phyloP scores from a whole-genome alignment of 2,329 filamentous ascomycete species.

The Aureobasidium sp. region DNA sequence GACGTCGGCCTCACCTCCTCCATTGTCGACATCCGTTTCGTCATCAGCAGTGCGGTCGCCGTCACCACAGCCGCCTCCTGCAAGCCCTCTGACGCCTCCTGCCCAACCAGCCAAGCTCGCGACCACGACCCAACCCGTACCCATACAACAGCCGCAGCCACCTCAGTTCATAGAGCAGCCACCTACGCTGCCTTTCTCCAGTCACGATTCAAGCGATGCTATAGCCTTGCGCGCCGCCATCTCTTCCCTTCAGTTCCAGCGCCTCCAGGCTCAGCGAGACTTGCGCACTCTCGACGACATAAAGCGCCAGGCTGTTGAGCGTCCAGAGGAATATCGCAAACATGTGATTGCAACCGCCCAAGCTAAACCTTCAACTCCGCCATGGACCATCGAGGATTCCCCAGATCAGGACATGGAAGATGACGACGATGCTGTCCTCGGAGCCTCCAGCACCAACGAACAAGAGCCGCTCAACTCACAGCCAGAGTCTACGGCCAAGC shows the following conservation, averaged over 20 bases:
- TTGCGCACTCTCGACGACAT: constrained; percentile 60
- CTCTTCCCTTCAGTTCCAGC: constrained; percentile 78
- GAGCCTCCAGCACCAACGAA: constrained; percentile 14
- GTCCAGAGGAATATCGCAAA: constrained; percentile 63
- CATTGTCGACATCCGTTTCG: not conserved
- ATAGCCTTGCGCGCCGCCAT: constrained; percentile 81
- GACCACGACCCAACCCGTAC: not conserved
- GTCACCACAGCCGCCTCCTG: constrained; percentile 14
- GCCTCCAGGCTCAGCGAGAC: constrained; percentile 66
- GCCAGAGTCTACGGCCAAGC: not conserved
- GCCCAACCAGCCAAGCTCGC: not conserved
- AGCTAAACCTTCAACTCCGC: constrained; percentile 16
- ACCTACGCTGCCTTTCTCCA: constrained; percentile 36
- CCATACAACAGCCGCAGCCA: constrained; percentile 12
- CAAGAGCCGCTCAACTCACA: not conserved
- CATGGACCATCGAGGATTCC: constrained; percentile 20
- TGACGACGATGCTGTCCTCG: constrained; percentile 17
- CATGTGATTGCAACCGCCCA: constrained; percentile 41
- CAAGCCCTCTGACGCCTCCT: constrained; percentile 15
- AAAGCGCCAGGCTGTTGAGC: constrained; percentile 59
- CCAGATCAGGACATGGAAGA: constrained; percentile 18
- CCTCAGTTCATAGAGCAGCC: constrained; percentile 33
- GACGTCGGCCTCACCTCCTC: constrained; percentile 6
- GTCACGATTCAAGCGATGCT: constrained; percentile 65
- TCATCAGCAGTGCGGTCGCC: constrained; percentile 1